Conservation (phyloP, 352 stramenopile genomes). For the Peronospora destructor region DNA sequence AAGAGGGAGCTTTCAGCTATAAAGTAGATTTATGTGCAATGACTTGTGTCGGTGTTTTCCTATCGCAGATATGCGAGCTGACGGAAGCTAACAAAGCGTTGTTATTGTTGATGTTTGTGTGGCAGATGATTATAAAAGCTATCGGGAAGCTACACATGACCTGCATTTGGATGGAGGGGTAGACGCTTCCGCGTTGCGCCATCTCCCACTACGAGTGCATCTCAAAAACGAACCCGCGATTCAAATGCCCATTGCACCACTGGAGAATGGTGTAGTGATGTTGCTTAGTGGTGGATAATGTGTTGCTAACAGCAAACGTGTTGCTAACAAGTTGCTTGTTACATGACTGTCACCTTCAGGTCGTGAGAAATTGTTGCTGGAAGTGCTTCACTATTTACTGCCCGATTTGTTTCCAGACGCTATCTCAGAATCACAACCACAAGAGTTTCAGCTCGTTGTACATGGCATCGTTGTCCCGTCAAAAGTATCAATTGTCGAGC, state of each 20-base stretch:
- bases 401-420: slow-evolving; percentile 48
- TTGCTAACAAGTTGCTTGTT: neutral
- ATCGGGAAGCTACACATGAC: slow-evolving; percentile 43
- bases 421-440: neutral
- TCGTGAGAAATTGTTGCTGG: slow-evolving; percentile 36
- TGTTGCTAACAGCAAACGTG: neutral
- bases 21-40: neutral
- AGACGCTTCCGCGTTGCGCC: slow-evolving; percentile 29
- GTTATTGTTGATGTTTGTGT: neutral
- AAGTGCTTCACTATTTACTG: slow-evolving; percentile 52
- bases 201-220: slow-evolving; percentile 62
- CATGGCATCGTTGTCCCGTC: slow-evolving; percentile 51
- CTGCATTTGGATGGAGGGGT: slow-evolving; percentile 37
- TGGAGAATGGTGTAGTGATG: slow-evolving; percentile 27
- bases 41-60: no score
- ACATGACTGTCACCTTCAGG: slow-evolving; percentile 10
- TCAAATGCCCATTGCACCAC: slow-evolving; percentile 63
- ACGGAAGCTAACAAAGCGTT: no score
- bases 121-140: slow-evolving; percentile 47
- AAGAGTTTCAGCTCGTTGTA: slow-evolving; percentile 32
- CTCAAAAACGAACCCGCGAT: slow-evolving; percentile 46
- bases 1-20: slow-evolving; percentile 4
- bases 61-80: no score
- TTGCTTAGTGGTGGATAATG: neutral
- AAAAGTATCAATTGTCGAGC: slow-evolving; percentile 43